Evolutionary conservation across 495 filamentous ascomycete species (phyloP).

Genomic region (Tuber brumale): DNA sequence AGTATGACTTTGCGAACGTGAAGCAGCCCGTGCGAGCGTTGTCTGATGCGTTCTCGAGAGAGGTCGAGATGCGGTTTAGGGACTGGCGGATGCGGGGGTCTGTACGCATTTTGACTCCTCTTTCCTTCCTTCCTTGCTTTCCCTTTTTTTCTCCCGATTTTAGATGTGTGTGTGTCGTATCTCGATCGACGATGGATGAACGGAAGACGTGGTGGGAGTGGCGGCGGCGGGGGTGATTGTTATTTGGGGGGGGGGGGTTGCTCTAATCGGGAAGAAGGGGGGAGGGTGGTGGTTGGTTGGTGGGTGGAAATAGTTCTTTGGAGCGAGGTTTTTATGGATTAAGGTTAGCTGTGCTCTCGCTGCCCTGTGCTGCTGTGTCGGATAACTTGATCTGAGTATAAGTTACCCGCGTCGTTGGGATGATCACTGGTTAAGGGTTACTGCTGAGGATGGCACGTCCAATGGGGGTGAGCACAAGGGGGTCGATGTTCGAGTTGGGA

Average conservation of each 20-base stretch:
- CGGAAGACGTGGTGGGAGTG: neutral
- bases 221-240: constrained; percentile 3
- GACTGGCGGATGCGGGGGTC: constrained; percentile 91
- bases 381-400: neutral
- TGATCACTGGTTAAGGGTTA: neutral
- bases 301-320: neutral
- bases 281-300: constrained; percentile 11
- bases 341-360: neutral
- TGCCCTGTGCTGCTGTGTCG: neutral
- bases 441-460: neutral
- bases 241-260: neutral
- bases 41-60: constrained; percentile 86
- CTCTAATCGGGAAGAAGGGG: neutral
- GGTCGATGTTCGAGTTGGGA: neutral
- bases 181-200: neutral
- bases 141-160: neutral
- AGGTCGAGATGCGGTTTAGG: constrained; percentile 87
- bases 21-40: constrained; percentile 82
- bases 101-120: constrained; percentile 37
- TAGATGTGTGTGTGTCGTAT: neutral
- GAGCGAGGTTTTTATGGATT: neutral
- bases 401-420: neutral
- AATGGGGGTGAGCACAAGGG: neutral
- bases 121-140: neutral
- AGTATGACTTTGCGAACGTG: constrained; percentile 75